phyloP scores from a whole-genome alignment of 2,329 filamentous ascomycete species.

The Epicoccum sorghinum region DNA sequence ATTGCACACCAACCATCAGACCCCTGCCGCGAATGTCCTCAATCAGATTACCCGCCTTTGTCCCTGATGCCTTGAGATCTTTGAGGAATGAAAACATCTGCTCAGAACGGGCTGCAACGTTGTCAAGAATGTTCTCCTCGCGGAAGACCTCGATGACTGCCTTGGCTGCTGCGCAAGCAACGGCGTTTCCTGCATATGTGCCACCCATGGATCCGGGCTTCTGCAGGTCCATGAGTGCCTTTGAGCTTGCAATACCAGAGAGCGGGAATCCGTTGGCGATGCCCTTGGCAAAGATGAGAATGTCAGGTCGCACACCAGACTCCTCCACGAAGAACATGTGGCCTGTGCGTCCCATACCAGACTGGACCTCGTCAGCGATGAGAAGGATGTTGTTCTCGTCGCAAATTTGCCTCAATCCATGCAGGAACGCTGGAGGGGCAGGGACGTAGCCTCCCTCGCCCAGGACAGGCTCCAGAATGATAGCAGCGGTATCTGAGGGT shows the following conservation, averaged over 20 bases:
- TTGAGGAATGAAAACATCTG: constrained; percentile 35
- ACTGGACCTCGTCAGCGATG: constrained; percentile 53
- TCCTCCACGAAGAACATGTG: constrained; percentile 54
- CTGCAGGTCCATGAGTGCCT: constrained; percentile 35
- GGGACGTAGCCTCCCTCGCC: constrained; percentile 41
- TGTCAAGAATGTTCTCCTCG: constrained; percentile 37
- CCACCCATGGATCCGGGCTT: constrained; percentile 40
- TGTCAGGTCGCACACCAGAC: constrained; percentile 51
- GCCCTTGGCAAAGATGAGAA: constrained; percentile 50
- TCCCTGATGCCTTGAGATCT: constrained; percentile 29
- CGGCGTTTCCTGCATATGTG: constrained; percentile 39
- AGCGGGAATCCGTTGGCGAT: constrained; percentile 40
- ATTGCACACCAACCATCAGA: constrained; percentile 39
- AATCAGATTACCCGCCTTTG: constrained; percentile 36
- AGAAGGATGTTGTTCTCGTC: constrained; percentile 53
- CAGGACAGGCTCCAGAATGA: constrained; percentile 38
- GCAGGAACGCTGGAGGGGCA: constrained; percentile 37
- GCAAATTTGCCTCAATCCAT: constrained; percentile 50
- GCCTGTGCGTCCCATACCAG: constrained; percentile 52
- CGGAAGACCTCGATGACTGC: constrained; percentile 34
- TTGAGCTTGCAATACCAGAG: constrained; percentile 36
- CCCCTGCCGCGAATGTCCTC: constrained; percentile 37
- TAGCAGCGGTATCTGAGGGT: constrained; percentile 36
- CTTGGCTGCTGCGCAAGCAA: constrained; percentile 37
- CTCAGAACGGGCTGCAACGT: constrained; percentile 34